A percentile compares a stretch with the other conserved stretches of the same genome.
These are phyloP conservation scores for Xylaria palmicola DNA, from an alignment of 495 filamentous ascomycete genomes.

Conservation along the genomic window DNA sequence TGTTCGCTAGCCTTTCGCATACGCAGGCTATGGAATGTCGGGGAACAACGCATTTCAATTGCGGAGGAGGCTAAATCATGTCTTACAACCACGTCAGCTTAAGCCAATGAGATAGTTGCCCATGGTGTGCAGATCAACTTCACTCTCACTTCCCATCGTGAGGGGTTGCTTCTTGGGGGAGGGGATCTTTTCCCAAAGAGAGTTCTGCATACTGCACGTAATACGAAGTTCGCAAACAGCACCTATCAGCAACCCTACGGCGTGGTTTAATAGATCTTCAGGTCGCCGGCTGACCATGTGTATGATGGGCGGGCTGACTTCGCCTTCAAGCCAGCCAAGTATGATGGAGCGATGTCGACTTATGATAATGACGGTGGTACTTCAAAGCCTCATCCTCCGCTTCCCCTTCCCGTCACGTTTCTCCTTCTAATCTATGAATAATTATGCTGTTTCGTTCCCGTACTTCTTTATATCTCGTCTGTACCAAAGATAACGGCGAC, in stretches of 20 bases:
- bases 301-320: background rate
- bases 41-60: background rate
- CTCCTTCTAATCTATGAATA: no score
- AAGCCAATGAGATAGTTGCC: constrained; percentile 1
- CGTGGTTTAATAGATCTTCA: background rate
- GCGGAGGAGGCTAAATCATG: background rate
- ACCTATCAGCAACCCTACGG: constrained; percentile 8
- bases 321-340: no score
- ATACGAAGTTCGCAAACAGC: constrained; percentile 8
- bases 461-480: no score
- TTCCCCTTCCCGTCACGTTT: background rate
- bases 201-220: constrained; percentile 6
- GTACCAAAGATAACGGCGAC: no score
- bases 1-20: background rate
- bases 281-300: background rate
- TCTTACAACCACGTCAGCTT: no score
- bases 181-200: constrained; percentile 3
- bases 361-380: background rate
- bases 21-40: background rate
- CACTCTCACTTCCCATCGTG: background rate
- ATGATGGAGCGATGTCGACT: background rate
- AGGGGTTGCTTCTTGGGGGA: background rate
- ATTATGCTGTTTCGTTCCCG: no score
- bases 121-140: background rate
- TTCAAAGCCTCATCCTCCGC: background rate